Evolutionary conservation across 164 flowering plant genomes (phyloP), one percentile per base, ranked within the genome.

Genomic region (Paratinospora sagittata): DNA sequence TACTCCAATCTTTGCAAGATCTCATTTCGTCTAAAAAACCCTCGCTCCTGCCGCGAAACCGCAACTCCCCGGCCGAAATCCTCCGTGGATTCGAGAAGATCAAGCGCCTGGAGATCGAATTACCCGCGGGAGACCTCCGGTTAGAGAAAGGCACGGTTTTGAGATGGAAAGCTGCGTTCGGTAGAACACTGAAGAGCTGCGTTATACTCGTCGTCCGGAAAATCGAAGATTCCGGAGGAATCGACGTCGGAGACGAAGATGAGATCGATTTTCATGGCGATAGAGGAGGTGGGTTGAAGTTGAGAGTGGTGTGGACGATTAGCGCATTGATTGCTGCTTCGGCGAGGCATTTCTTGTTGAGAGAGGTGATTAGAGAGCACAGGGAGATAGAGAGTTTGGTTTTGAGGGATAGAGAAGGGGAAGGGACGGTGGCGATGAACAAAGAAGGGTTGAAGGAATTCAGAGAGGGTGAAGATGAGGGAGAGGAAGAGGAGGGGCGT

Each of bases 291-390:
- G 85, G 68, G 7, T 65, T 72, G 74, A 72, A 72, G 14, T 65
- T 72, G 78, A 64, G 88, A n/a, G 86, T 87, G 66, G 78, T 82
- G 47, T 85, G 88, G 88, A 83, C 87, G 62, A 80, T 86, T 24
- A 81, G 84, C 71, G 80, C 84, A 4, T 66, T 85, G 67, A 83
- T 86, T 0, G 86, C 88, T 24, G 89, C 89, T 3, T 84, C 88
- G 9, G 81, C 85, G 17, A 75, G 88, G 75, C 87, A 85, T 75
- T 79, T 75, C 49, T 47, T 82, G 80, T 52, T 84, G 62, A 65
- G 58, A 45, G 84, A 85, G 12, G 81, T 84, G 66, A 75, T 81
- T 27, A 71, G 23, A 36, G 83, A 81, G 72, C 85, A 85, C 16
- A 61, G 39, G 6, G 79, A 72, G 71, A 65, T 87, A 45, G 78